Conservation (phyloP, 768 basidiomycete genomes). For the Agaricus blazei region DNA sequence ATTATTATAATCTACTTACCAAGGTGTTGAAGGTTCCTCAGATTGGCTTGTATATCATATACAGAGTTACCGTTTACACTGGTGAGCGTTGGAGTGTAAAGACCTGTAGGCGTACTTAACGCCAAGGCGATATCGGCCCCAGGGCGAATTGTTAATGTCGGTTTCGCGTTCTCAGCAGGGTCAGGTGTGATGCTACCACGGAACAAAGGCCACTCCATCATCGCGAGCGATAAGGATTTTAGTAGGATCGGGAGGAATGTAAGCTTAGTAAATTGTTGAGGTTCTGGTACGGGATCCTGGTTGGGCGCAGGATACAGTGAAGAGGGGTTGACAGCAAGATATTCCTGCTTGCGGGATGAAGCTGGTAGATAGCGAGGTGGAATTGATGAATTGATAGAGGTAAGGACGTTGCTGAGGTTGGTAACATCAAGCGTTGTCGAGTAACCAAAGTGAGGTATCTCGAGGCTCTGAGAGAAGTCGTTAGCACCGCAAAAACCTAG, state of each 20-base stretch:
- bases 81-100: constrained; percentile 75
- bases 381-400: constrained; percentile 62
- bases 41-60: constrained; percentile 54
- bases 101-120: constrained; percentile 74
- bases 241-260: constrained; percentile 82
- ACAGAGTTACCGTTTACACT: constrained; percentile 49
- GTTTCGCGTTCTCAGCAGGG: constrained; percentile 35
- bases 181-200: constrained; percentile 62
- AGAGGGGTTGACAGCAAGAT: constrained; percentile 31
- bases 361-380: constrained; percentile 46
- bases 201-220: constrained; percentile 84
- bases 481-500: neutral
- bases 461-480: constrained; percentile 53
- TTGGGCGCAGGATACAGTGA: constrained; percentile 33
- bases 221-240: constrained; percentile 74
- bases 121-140: constrained; percentile 73
- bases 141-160: constrained; percentile 67
- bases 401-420: constrained; percentile 55
- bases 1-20: neutral
- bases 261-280: constrained; percentile 56
- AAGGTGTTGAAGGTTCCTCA: constrained; percentile 47
- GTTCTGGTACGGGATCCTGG: constrained; percentile 39
- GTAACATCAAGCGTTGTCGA: constrained; percentile 76
- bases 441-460: constrained; percentile 86
- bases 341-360: constrained; percentile 10